Evolutionary conservation across 495 filamentous ascomycete species (phyloP).

Genomic region (Trichoderma asperelloides): DNA sequence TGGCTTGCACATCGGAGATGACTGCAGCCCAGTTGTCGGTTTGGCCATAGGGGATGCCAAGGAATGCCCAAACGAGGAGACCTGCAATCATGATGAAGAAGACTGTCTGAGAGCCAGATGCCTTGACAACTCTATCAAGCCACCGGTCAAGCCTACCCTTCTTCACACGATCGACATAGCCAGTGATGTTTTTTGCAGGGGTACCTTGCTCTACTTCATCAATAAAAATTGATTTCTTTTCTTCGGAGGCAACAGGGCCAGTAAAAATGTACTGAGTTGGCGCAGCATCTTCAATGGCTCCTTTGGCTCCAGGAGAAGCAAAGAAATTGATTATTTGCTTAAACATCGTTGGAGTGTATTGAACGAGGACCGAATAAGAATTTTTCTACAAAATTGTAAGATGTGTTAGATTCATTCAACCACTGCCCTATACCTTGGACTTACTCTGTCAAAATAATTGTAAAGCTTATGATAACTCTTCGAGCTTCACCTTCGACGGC

Average conservation of each 20-base stretch:
- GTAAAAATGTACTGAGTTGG: neutral
- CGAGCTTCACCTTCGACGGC: neutral
- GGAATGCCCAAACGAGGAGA: neutral
- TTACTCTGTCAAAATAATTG: neutral
- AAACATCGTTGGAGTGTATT: neutral
- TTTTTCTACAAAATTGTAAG: neutral
- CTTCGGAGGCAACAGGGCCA: neutral
- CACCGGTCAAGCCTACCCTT: neutral
- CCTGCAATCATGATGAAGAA: slow-evolving; percentile 2
- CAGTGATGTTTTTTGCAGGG: neutral
- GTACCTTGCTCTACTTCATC: neutral
- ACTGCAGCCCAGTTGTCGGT: neutral
- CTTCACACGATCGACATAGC: neutral
- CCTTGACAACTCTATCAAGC: neutral
- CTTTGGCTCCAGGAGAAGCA: neutral
- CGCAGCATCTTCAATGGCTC: neutral
- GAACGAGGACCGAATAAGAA: neutral
- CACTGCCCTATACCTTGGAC: neutral
- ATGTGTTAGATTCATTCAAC: neutral
- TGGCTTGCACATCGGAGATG: neutral
- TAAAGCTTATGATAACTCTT: neutral
- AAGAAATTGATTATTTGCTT: neutral
- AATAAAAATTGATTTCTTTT: neutral
- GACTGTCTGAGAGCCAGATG: neutral
- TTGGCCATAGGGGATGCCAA: neutral